phyloP scores from a whole-genome alignment of 495 filamentous ascomycete species.

The Aspergillus carlsbadensis region DNA sequence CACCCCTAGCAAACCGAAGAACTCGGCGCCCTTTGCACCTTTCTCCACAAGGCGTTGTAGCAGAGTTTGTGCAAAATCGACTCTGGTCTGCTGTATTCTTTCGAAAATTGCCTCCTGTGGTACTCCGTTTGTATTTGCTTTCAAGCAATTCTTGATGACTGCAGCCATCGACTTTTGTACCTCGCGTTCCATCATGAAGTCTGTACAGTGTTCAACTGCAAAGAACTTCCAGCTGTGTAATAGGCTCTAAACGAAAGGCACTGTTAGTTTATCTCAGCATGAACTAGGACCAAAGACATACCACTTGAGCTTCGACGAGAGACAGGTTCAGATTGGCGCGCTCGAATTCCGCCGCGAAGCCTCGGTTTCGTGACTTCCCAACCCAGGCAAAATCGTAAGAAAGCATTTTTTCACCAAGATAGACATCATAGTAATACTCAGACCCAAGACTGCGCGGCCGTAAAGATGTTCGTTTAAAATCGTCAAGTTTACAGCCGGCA shows the following conservation, averaged over 20 bases:
- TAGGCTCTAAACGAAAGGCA: conserved; percentile 52
- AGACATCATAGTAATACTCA: conserved; percentile 79
- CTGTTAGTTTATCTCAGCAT: conserved; percentile 8
- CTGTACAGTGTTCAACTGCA: conserved; percentile 75
- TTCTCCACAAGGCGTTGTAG: conserved; percentile 70
- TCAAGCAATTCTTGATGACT: conserved; percentile 71
- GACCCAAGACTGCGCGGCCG: conserved; percentile 60
- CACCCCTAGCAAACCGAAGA: conserved; percentile 59
- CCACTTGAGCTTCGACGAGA: conserved; percentile 85
- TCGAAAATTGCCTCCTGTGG: conserved; percentile 72
- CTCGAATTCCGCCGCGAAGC: conserved; percentile 77
- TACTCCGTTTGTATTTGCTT: conserved; percentile 62
- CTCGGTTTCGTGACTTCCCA: conserved; percentile 57
- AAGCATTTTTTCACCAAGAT: conserved; percentile 70
- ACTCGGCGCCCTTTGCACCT: conserved; percentile 57
- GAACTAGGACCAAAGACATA: conserved; percentile 44
- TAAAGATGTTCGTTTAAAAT: conserved; percentile 75
- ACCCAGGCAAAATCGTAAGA: conserved; percentile 74
- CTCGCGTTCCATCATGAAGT: conserved; percentile 58
- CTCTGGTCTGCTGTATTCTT: conserved; percentile 65
- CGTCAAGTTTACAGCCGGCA: conserved; percentile 61
- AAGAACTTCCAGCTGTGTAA: conserved; percentile 89
- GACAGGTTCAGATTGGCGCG: conserved; percentile 88
- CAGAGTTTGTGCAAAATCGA: conserved; percentile 73
- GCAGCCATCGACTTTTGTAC: conserved; percentile 65